Percentiles rank a stretch among this genome's conserved stretches.
Conservation (phyloP, 2,329 filamentous ascomycete genomes). For the Thelonectria olida region DNA sequence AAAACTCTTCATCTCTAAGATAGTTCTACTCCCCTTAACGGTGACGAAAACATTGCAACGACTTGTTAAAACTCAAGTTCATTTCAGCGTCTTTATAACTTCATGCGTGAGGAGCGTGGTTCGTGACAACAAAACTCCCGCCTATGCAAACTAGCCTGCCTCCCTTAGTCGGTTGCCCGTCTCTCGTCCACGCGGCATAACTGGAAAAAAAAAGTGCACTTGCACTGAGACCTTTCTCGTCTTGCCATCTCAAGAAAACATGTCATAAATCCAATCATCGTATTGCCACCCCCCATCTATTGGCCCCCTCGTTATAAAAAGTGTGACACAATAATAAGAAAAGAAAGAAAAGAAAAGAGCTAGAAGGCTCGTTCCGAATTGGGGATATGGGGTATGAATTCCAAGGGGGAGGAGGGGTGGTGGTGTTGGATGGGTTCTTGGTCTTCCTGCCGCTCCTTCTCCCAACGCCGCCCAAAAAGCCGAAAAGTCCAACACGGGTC, state of each 20-base stretch:
- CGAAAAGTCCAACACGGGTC: slow-evolving; percentile 29
- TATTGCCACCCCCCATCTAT: slow-evolving; percentile 39
- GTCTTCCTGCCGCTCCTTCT: slow-evolving; percentile 23
- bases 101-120: slow-evolving; percentile 41
- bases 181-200: slow-evolving; percentile 13
- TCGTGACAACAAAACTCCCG: slow-evolving; percentile 32
- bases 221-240: slow-evolving; percentile 11
- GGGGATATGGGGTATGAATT: slow-evolving; percentile 17
- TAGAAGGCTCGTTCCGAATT: slow-evolving; percentile 25
- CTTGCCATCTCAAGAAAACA: slow-evolving; percentile 23
- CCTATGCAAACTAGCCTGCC: slow-evolving; percentile 33
- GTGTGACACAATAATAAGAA: slow-evolving; percentile 25
- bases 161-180: slow-evolving; percentile 16
- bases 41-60: slow-evolving; percentile 11
- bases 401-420: neutral
- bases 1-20: slow-evolving; percentile 31
- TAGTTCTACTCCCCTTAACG: slow-evolving; percentile 12
- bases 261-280: slow-evolving; percentile 44
- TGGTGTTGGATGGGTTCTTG: slow-evolving; percentile 5
- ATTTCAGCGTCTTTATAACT: slow-evolving; percentile 43
- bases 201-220: slow-evolving; percentile 12
- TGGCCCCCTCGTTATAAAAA: slow-evolving; percentile 32
- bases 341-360: slow-evolving; percentile 1
- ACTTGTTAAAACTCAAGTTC: slow-evolving; percentile 32
- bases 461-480: slow-evolving; percentile 39